Evolutionary conservation across 768 basidiomycete genomes (phyloP), one percentile per base, ranked within the genome.

Genomic region (Strobilomyces echinocephalus): DNA sequence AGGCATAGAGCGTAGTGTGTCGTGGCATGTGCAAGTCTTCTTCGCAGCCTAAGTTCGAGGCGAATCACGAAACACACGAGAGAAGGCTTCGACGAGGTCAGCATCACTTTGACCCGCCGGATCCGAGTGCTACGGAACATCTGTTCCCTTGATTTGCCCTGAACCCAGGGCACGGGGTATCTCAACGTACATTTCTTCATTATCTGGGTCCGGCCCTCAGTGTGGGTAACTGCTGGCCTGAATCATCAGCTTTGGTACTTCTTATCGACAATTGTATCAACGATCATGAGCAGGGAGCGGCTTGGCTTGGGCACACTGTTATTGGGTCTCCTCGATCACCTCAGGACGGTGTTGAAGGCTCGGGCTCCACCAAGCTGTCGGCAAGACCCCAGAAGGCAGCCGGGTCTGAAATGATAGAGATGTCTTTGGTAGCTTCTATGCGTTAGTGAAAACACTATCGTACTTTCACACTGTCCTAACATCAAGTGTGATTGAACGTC

Each of bases 251-350:
- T 5, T 14, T n/a, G 3, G 15, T 8, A 15, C 8, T 34, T 45
- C 31, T 26, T 39, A 18, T 7, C n/a, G 16, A n/a, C 28, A 5
- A 11, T 43, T 49, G 61, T 61, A n/a, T n/a, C n/a, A n/a, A n/a
- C n/a, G 59, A 35, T 24, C n/a, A n/a, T n/a, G n/a, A n/a, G n/a
- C n/a, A n/a, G n/a, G n/a, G n/a, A n/a, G n/a, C n/a, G n/a, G n/a
- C n/a, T n/a, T n/a, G 54, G n/a, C 35, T 39, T 6, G 36, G 14
- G 12, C 26, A 15, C 15, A 2, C 24, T 4, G 24, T 24, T 4
- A 24, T 24, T 4, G 5, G 35, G 15, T 40, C 24, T n/a, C 30
- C 35, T 26, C 20, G 45, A 30, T 21, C 30, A 2, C 24, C 4
- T 16, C n/a, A 14, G 15, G n/a, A 43, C 12, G 48, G 26, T 12